phyloP scores from a whole-genome alignment of 306 rosid species.

The Corylus heterophylla region DNA sequence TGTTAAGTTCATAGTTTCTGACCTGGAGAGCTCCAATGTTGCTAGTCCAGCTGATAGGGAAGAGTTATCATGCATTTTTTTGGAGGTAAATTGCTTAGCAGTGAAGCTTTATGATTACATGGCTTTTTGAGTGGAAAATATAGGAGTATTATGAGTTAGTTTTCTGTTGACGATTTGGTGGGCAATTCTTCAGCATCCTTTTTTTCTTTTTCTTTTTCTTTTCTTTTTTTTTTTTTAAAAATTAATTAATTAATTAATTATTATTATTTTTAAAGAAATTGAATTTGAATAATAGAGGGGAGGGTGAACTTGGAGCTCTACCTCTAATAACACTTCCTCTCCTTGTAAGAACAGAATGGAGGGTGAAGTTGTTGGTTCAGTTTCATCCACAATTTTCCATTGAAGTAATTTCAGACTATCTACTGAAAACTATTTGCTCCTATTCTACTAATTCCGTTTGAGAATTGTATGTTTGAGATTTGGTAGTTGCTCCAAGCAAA shows the following conservation, averaged over 20 bases:
- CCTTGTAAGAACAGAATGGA: neutral
- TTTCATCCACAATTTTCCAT: no score
- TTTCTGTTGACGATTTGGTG: neutral
- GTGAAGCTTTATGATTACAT: neutral
- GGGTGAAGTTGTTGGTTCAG: neutral
- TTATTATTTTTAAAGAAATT: neutral
- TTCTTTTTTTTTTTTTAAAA: no score
- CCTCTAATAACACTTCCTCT: neutral
- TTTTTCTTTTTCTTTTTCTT: no score
- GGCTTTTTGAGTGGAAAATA: neutral
- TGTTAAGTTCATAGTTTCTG: slow-evolving; percentile 71
- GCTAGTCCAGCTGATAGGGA: slow-evolving; percentile 77
- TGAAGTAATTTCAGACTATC: no score
- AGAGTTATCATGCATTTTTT: slow-evolving; percentile 81
- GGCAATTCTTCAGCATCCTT: neutral
- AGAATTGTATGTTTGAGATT: neutral
- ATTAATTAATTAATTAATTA: no score
- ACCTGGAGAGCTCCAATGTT: slow-evolving; percentile 49
- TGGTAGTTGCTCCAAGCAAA: neutral
- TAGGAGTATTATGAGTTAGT: neutral
- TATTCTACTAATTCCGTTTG: neutral
- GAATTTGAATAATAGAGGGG: neutral
- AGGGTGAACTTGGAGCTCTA: neutral
- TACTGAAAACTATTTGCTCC: no score
- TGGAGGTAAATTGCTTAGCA: slow-evolving; percentile 58